Conservation (phyloP, 495 filamentous ascomycete genomes). For the Penicillium daleae region DNA sequence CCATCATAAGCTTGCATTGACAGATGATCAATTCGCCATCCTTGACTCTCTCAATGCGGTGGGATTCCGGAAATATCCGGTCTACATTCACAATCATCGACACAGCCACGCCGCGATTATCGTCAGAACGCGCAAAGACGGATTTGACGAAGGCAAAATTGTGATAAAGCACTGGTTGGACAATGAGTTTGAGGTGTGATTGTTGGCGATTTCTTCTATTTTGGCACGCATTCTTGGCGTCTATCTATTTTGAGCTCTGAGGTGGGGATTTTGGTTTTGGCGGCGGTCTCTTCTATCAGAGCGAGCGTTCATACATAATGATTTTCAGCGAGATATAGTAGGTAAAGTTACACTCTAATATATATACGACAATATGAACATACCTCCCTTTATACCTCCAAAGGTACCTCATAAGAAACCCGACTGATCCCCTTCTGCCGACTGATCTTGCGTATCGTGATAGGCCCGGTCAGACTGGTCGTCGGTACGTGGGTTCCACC, state of each 20-base stretch:
- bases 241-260: background rate
- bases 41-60: conserved; percentile 75
- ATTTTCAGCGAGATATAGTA: background rate
- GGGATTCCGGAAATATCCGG: conserved; percentile 79
- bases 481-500: conserved; percentile 65
- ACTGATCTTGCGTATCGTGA: conserved; percentile 62
- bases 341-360: conserved; percentile 1
- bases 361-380: background rate
- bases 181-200: conserved; percentile 69
- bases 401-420: conserved; percentile 54
- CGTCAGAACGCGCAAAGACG: conserved; percentile 63
- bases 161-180: conserved; percentile 83
- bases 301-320: background rate
- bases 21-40: conserved; percentile 79
- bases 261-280: background rate
- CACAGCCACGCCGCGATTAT: conserved; percentile 94
- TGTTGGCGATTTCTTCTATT: background rate
- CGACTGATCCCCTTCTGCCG: conserved; percentile 60
- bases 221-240: conserved; percentile 1
- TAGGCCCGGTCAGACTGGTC: conserved; percentile 54
- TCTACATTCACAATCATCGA: conserved; percentile 78
- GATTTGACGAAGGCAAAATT: conserved; percentile 73
- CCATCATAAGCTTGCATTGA: conserved; percentile 72
- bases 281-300: background rate
- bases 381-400: background rate